Evolutionary conservation across 2,329 filamentous ascomycete species (phyloP), one percentile per base, ranked within the genome.

Genomic region (Aspergillus felis): DNA sequence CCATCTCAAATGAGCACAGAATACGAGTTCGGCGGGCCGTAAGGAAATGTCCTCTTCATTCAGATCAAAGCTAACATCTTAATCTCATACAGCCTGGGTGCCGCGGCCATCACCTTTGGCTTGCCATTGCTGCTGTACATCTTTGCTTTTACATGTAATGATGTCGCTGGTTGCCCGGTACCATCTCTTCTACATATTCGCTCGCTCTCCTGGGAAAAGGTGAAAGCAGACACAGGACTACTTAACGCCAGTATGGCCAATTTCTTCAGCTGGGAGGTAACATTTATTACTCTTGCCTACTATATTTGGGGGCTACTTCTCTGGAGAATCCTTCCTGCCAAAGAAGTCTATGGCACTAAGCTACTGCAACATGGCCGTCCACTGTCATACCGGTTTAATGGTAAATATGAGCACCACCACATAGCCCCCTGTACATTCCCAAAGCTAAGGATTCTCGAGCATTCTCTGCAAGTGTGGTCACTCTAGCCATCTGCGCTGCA

Each of bases 131-230:
- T 92, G 63, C 84, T 90, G 66, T 94, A 92, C 75, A 71, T 86
- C 65, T 87, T 92, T 69, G 82, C 87, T 48, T 95, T 96, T 70
- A 79, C 87, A 66, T 96, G 92, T 82, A 97, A 96, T 76, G 92
- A 96, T 71, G 80, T 93, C 59, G 87, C 90, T 9, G 92, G 93
- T 57, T 97, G 92, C 70, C 92, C 92, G 46, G 86, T 89, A 2
- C 91, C 89, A 4, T 32, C 29, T 6, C 81, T 92, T 7, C 81
- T 95, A 28, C 81, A 82, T 61, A 91, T 88, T 35, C 84, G 81
- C 58, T 87, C 82, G 5, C 76, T 95, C 55, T 86, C 84, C 47
- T 77, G 90, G 54, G 83, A 86, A 17, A 83, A 83, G 63, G 76
- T 96, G 62, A 92, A 91, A 78, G 72, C 79, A 55, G 90, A 96